These are phyloP conservation scores for Fusarium sulawesiense DNA, from an alignment of 2,329 filamentous ascomycete species.

Conservation along the genomic window DNA sequence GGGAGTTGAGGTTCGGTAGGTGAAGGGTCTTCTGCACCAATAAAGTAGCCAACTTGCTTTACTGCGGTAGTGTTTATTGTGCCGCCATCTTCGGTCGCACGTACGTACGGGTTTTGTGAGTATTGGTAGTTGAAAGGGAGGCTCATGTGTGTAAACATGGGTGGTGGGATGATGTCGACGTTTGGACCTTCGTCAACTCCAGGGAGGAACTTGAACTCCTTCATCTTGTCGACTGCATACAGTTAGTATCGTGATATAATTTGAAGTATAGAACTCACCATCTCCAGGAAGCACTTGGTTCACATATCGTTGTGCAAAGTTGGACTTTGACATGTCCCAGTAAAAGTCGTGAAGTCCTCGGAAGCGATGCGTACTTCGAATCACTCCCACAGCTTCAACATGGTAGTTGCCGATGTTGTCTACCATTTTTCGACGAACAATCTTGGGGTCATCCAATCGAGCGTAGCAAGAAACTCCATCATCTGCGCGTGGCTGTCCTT, in stretches of 20 bases:
- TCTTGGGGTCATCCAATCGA: conserved; percentile 63
- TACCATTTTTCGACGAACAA: conserved; percentile 71
- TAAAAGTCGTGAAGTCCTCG: conserved; percentile 90
- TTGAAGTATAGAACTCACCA: conserved; percentile 59
- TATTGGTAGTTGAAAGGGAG: conserved; percentile 84
- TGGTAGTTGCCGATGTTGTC: conserved; percentile 77
- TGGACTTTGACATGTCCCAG: conserved; percentile 75
- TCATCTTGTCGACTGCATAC: conserved; percentile 60
- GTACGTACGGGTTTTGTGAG: conserved; percentile 85
- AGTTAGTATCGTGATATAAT: background rate
- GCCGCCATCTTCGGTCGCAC: conserved; percentile 66
- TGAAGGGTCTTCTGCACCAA: conserved; percentile 71
- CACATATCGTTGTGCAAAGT: conserved; percentile 77
- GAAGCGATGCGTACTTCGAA: conserved; percentile 88
- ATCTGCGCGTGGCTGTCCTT: conserved; percentile 17
- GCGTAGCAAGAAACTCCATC: conserved; percentile 56
- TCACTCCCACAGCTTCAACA: conserved; percentile 76
- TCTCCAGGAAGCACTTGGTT: conserved; percentile 78
- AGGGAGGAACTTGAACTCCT: conserved; percentile 74
- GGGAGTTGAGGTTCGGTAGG: conserved; percentile 70
- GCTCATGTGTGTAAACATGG: conserved; percentile 78
- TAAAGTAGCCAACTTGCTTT: conserved; percentile 68
- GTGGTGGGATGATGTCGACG: conserved; percentile 81
- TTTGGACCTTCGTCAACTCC: conserved; percentile 68
- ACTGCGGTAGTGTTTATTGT: conserved; percentile 70